Conservation (phyloP, 495 filamentous ascomycete species). For the Glonium stellatum region DNA sequence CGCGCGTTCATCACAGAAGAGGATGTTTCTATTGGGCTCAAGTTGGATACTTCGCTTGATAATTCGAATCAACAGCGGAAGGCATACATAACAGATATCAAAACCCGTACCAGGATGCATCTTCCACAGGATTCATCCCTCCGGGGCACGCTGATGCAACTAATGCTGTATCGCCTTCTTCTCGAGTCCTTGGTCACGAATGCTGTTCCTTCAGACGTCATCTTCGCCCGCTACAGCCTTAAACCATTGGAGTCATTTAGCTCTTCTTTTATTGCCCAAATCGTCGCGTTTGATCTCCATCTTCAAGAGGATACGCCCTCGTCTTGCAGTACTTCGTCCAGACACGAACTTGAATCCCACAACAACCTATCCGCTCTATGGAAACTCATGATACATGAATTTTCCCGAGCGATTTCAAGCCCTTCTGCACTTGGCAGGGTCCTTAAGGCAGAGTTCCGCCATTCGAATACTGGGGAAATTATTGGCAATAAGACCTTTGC, state of each 20-base stretch:
- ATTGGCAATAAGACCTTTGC: constrained; percentile 64
- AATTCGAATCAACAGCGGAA: constrained; percentile 24
- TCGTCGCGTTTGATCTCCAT: constrained; percentile 61
- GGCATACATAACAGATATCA: constrained; percentile 81
- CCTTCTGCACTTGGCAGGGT: constrained; percentile 30
- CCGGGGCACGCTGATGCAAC: constrained; percentile 71
- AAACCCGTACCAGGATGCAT: constrained; percentile 61
- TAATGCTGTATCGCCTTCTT: constrained; percentile 88
- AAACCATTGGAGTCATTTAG: constrained; percentile 59
- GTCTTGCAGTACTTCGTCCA: not conserved
- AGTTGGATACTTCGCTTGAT: constrained; percentile 9
- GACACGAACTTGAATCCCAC: constrained; percentile 50
- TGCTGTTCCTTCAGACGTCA: constrained; percentile 55
- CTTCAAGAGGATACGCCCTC: constrained; percentile 31
- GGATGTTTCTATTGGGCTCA: not conserved
- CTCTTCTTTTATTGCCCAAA: constrained; percentile 71
- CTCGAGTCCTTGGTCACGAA: constrained; percentile 66
- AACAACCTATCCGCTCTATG: constrained; percentile 58
- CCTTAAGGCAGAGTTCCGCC: constrained; percentile 60
- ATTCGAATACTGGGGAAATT: constrained; percentile 43
- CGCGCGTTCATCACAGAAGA: constrained; percentile 7
- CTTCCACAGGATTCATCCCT: constrained; percentile 62
- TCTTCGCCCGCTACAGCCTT: constrained; percentile 66
- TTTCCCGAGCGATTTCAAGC: constrained; percentile 6
- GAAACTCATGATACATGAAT: constrained; percentile 53